Base-by-base conservation (phyloP, 2,329 filamentous ascomycete genomes). In the Botryotinia globosa region DNA sequence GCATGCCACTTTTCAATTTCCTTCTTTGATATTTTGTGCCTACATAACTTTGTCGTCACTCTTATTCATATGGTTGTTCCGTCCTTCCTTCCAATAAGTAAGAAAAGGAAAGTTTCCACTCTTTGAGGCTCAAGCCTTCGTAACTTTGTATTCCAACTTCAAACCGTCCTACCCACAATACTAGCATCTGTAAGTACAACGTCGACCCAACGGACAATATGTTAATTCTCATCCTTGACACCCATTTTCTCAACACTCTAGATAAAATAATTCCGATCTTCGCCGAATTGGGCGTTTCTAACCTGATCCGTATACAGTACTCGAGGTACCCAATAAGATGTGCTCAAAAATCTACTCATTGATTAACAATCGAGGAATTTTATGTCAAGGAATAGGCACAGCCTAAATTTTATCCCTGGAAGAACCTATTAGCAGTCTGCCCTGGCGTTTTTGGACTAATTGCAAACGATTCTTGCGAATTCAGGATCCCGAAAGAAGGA, bases 381-480 rank as follows among this genome's bases (percentile, higher is more conserved):
- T n/a, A 39, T n/a, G 63, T 51, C 51, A 51, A 12, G 32, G 9
- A 29, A 54, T 54, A 54, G 9, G 64, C 64, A 67, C 34, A 54
- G 45, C 64, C 64, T 34, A 48, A 45, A 64, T 29, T 16, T 48
- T 1, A 65, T 48, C 44, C 63, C 16, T 37, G 29, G 7, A 2
- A 9, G n/a, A 10, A 34, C 32, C 39, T 29, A 20, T 34, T 5
- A 29, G 61, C 25, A 4, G 22, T 67, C 64, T 67, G 64, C 64
- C 64, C 64, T 67, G 64, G 45, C 64, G 64, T 65, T 65, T 37
- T 51, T 64, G 18, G 51, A 56, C 51, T 56, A 29, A 56, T 56
- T 29, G 14, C 51, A 14, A 56, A 56, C n/a, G 44, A 48, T 34
- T 22, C 44, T 48, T 62, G 37, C 39, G 61, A 22, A 45, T 32